Evolutionary conservation across 2,329 filamentous ascomycete species (phyloP), one percentile per base, ranked within the genome.

Genomic region (Aureobasidium sp.): DNA sequence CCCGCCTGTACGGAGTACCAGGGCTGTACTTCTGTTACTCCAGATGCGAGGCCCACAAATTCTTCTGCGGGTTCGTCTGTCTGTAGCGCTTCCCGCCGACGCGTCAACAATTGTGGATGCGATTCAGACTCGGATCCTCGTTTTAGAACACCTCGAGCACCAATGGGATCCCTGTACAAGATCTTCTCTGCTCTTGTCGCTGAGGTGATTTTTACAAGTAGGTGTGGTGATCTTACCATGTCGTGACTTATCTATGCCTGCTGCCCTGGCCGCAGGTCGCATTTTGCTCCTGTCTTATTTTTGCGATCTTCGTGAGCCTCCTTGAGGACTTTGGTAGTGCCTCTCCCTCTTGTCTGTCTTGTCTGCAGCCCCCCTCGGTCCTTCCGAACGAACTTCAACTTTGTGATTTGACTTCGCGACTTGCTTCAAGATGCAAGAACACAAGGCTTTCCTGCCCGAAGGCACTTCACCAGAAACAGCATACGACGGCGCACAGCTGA

Each of bases 131-230:
- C 34, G 34, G 34, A 37, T 37, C 34, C 34, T 37, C 34, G 34
- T 37, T 59, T 37, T 47, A 29, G 29, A 59, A 47, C 29, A 17
- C 12, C 32, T 9, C 32, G 39, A 59, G 32, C 43, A n/a, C 41
- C 55, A 59, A 59, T 59, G 43, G 20, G 32, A 59, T 32, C 55
- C 55, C 20, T 59, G 55, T 48, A 48, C 34, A 34, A 20, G 26
- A 44, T 48, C 44, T 34, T 41, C 43, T 59, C 34, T 24, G 55
- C 32, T 59, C 53, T 41, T 39, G 55, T 47, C 55, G 12, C 55
- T 59, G 43, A 37, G 43, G 32, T 29, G 55, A 59, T 37, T 46
- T 47, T 59, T 36, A 59, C 29, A 20, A 59, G 55, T 59, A 47
- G 43, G 43, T 37, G 27, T 47, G 55, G 43, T 59, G 34, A 50